These are phyloP conservation scores for Akanthomyces dipterigenus DNA, from an alignment of 2,329 filamentous ascomycete genomes.

Conservation along the genomic window DNA sequence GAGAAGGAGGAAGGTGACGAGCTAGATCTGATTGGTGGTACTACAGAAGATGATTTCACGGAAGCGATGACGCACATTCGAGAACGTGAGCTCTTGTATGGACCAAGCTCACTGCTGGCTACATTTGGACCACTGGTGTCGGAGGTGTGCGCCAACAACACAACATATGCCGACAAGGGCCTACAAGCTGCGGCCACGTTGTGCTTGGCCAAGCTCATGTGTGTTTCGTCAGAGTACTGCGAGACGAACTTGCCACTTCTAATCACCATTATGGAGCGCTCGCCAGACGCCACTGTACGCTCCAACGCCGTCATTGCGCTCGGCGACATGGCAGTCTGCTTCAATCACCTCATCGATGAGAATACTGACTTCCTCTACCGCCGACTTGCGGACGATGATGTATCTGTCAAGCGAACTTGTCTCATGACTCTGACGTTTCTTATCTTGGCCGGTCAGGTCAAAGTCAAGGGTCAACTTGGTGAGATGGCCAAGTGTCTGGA, in stretches of 20 bases:
- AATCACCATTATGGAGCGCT: constrained; percentile 96
- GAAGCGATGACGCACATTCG: constrained; percentile 80
- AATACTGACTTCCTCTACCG: constrained; percentile 98
- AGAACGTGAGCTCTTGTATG: constrained; percentile 76
- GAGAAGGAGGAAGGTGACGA: constrained; percentile 71
- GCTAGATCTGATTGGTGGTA: constrained; percentile 92
- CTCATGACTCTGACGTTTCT: constrained; percentile 98
- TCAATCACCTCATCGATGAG: constrained; percentile 98
- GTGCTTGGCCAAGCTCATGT: constrained; percentile 97
- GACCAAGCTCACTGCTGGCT: constrained; percentile 74
- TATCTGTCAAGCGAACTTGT: constrained; percentile 91
- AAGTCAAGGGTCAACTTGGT: constrained; percentile 96
- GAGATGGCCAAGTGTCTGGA: constrained; percentile 99
- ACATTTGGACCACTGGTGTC: constrained; percentile 87
- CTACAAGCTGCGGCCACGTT: constrained; percentile 90
- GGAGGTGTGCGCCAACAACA: constrained; percentile 93
- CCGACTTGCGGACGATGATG: constrained; percentile 79
- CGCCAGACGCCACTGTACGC: constrained; percentile 82
- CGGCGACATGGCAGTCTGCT: constrained; percentile 98
- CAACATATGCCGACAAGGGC: constrained; percentile 79
- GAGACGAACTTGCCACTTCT: constrained; percentile 86
- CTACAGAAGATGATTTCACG: constrained; percentile 88
- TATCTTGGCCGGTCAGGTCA: constrained; percentile 94
- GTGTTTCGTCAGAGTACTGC: constrained; percentile 93
- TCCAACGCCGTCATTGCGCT: constrained; percentile 96